phyloP scores from a whole-genome alignment of 805 yeast species.

The Lipomyces orientalis region DNA sequence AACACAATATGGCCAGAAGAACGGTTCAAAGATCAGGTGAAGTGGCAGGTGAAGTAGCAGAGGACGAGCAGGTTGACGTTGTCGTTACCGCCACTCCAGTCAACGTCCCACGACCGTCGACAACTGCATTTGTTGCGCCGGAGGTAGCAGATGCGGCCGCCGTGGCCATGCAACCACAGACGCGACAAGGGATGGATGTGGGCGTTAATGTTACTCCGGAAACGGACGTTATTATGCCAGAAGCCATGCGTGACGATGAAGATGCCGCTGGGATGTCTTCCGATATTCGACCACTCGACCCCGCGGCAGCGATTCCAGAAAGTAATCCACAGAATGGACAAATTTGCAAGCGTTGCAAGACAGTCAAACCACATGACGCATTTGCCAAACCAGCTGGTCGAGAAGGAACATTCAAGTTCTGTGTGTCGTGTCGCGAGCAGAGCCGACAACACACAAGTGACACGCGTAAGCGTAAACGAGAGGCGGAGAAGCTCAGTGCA shows the following conservation, averaged over 20 bases:
- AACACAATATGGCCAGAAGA: neutral
- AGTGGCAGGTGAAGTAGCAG: neutral
- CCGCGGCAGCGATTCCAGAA: neutral
- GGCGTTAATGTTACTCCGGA: neutral
- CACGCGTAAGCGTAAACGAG: slow-evolving; percentile 35
- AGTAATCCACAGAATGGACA: neutral
- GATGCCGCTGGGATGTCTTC: neutral
- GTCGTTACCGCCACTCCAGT: neutral
- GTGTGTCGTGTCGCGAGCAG: slow-evolving; percentile 31
- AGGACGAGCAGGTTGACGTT: neutral
- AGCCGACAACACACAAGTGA: slow-evolving; percentile 34
- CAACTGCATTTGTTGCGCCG: neutral
- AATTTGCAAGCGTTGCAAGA: slow-evolving; percentile 30
- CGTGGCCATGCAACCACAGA: neutral
- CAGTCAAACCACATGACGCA: slow-evolving; percentile 14
- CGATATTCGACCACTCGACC: neutral
- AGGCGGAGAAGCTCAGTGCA: slow-evolving; percentile 10
- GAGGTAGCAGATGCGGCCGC: neutral
- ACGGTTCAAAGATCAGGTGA: neutral
- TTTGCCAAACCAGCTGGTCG: slow-evolving; percentile 32
- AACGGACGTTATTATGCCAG: neutral
- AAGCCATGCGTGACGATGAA: neutral
- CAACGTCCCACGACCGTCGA: neutral
- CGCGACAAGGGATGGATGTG: neutral
- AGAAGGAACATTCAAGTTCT: slow-evolving; percentile 32